Conservation (phyloP, 208 protist genomes). For the Willaertia magna region DNA sequence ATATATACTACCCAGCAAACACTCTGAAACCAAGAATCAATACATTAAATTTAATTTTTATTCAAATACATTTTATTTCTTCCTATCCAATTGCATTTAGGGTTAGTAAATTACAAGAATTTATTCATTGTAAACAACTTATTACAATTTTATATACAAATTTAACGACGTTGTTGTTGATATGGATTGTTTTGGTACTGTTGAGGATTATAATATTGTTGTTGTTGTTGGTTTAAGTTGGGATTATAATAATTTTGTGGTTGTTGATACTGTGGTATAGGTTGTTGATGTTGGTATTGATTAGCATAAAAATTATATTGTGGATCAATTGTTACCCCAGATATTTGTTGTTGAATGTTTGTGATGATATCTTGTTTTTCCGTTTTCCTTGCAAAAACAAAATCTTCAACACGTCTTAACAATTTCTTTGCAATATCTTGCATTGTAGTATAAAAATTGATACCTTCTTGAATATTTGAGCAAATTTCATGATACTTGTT, state of each 20-base stretch:
- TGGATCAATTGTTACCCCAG: background rate
- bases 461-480: background rate
- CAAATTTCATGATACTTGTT: background rate
- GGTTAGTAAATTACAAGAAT: background rate
- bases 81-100: too few species aligned
- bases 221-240: background rate
- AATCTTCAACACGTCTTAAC: background rate
- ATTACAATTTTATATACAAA: background rate
- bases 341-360: background rate
- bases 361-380: constrained; percentile 1
- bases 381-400: background rate
- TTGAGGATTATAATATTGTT: background rate
- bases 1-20: too few species aligned
- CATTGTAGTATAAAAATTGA: background rate
- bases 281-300: background rate
- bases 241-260: too few species aligned
- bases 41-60: too few species aligned
- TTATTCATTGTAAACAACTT: background rate
- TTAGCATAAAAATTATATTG: background rate
- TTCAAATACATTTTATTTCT: too few species aligned
- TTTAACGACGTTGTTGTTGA: background rate
- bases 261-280: background rate
- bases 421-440: background rate
- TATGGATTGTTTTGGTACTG: background rate
- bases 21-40: too few species aligned